Conservation (phyloP, 768 basidiomycete genomes). For the Lentinula lateritia region DNA sequence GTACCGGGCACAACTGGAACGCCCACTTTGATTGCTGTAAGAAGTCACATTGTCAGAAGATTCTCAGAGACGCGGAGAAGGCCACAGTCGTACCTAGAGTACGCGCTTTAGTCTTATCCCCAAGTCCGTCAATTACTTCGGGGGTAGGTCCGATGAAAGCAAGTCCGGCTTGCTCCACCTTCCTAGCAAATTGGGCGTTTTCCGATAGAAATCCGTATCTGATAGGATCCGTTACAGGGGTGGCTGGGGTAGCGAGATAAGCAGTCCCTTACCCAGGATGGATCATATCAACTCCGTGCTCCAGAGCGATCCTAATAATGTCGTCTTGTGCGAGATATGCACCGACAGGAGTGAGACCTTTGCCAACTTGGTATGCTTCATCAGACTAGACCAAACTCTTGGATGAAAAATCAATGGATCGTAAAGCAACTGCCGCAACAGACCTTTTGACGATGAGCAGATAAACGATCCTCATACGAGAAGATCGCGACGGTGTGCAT, state of each 20-base stretch:
- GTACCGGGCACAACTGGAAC: constrained; percentile 98
- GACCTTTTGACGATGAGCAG: constrained; percentile 96
- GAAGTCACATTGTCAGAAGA: constrained; percentile 3
- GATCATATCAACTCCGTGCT: constrained; percentile 99
- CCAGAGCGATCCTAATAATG: constrained; percentile 93
- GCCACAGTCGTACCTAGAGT: constrained; percentile 54
- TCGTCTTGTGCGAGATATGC: constrained; percentile 98
- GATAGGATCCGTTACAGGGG: constrained; percentile 4
- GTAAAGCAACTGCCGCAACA: constrained; percentile 10
- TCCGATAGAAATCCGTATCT: constrained; percentile 98
- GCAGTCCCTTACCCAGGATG: constrained; percentile 75
- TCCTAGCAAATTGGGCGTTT: constrained; percentile 94
- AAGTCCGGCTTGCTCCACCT: constrained; percentile 96
- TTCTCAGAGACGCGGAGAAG: neutral
- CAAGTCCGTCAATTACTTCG: constrained; percentile 94
- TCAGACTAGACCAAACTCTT: constrained; percentile 63
- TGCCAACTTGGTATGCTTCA: constrained; percentile 97
- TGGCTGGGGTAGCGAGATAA: neutral
- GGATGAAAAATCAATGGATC: constrained; percentile 38
- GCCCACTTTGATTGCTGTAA: constrained; percentile 75
- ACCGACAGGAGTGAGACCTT: constrained; percentile 91
- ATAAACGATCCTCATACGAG: constrained; percentile 94
- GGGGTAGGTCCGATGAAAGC: constrained; percentile 96
- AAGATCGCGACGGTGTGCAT: constrained; percentile 99
- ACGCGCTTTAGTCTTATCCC: constrained; percentile 98